Conservation (phyloP, 176 grass and related monocot genomes). For the Musa acuminata region DNA sequence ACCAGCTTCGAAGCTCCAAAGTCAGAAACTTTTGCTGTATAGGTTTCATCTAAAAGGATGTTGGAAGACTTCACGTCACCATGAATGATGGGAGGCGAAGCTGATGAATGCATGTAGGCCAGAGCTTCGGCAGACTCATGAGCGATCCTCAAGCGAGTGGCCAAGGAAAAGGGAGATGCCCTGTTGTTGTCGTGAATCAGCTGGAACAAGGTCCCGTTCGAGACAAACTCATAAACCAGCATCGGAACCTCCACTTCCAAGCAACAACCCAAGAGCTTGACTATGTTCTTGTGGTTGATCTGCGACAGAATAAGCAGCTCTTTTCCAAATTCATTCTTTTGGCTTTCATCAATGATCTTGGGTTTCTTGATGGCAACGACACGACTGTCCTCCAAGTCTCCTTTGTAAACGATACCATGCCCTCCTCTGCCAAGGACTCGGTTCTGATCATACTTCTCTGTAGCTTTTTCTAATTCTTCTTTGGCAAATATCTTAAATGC, state of each 20-base stretch:
- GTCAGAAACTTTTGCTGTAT: constrained; percentile 1
- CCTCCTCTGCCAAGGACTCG: neutral
- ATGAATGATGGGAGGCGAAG: constrained; percentile 3
- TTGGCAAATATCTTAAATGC: neutral
- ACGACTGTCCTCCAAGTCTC: neutral
- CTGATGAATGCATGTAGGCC: constrained; percentile 7
- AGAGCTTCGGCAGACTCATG: neutral
- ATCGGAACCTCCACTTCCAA: constrained; percentile 12
- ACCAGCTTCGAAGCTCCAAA: constrained; percentile 2
- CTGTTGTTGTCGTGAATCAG: neutral
- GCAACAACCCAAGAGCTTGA: constrained; percentile 12
- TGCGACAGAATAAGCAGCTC: constrained; percentile 8
- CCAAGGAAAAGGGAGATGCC: neutral
- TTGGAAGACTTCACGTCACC: constrained; percentile 7
- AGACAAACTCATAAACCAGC: constrained; percentile 7
- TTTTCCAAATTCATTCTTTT: constrained; percentile 11
- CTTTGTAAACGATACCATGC: constrained; percentile 1
- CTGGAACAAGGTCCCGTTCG: neutral
- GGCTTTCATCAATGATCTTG: neutral
- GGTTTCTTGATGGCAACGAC: neutral
- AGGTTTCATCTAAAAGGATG: constrained; percentile 4
- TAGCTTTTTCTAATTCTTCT: neutral
- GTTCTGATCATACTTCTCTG: neutral
- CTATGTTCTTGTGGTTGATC: constrained; percentile 13
- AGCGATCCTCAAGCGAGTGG: neutral